A percentile compares a stretch with the other conserved stretches of the same genome.
phyloP scores from a whole-genome alignment of 148 eudicot species.

The Vaccinium macrocarpon region DNA sequence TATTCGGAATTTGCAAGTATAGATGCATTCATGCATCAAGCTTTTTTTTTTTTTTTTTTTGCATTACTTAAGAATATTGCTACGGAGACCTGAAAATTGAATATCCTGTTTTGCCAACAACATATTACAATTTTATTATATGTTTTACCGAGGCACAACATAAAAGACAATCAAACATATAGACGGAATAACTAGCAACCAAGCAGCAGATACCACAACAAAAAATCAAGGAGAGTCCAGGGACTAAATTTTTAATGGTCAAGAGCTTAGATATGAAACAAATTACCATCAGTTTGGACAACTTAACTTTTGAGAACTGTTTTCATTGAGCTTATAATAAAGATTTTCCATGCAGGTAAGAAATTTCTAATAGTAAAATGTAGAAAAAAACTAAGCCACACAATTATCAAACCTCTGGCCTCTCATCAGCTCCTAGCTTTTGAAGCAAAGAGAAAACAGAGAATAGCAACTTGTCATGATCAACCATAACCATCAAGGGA shows the following conservation, averaged over 20 bases:
- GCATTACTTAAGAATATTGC: background rate
- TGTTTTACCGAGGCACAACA: background rate
- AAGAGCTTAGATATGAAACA: background rate
- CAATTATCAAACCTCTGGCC: conserved; percentile 75
- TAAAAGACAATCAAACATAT: background rate
- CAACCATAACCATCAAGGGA: conserved; percentile 45
- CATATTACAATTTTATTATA: background rate
- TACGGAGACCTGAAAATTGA: background rate
- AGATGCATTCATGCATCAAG: background rate
- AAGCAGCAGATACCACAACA: background rate
- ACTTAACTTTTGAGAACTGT: background rate
- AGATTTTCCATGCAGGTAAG: background rate
- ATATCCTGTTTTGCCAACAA: background rate
- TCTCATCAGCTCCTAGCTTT: conserved; percentile 88
- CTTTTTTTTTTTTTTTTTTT: background rate
- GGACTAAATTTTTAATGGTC: background rate
- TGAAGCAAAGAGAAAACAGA: conserved; percentile 85
- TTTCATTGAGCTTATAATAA: background rate
- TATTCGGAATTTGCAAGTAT: background rate
- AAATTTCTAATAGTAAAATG: background rate
- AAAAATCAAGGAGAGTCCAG: background rate
- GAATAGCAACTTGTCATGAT: conserved; percentile 65
- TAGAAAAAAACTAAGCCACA: background rate
- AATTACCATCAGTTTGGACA: background rate
- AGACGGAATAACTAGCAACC: background rate